Percentiles rank a stretch among this genome's conserved stretches.
These are phyloP conservation scores for Leccinum broughii DNA, from an alignment of 768 basidiomycete genomes.

Conservation along the genomic window DNA sequence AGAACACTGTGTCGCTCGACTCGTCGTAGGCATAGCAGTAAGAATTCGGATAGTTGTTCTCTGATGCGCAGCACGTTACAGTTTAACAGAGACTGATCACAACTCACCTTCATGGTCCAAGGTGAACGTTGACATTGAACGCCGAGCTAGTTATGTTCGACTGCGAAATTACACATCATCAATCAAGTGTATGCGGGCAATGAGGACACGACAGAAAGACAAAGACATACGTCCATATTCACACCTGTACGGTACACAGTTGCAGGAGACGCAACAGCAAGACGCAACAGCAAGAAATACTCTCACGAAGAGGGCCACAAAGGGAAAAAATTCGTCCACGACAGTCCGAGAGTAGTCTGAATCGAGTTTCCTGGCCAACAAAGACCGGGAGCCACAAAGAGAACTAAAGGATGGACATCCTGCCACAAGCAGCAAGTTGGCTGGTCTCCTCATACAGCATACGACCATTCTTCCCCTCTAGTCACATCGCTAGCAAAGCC, in stretches of 20 bases:
- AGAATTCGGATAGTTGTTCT: too few species aligned
- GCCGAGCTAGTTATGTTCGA: not conserved
- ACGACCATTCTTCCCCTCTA: not conserved
- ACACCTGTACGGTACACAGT: not conserved
- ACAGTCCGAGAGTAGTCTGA: slow-evolving; percentile 38
- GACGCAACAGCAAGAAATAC: not conserved
- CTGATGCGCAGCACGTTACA: too few species aligned
- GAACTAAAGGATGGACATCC: slow-evolving; percentile 27
- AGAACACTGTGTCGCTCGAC: slow-evolving; percentile 43
- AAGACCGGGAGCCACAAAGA: slow-evolving; percentile 27
- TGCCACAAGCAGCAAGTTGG: not conserved
- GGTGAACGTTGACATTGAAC: not conserved
- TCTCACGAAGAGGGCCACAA: slow-evolving; percentile 20
- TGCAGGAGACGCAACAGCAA: too few species aligned
- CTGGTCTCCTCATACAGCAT: slow-evolving; percentile 18
- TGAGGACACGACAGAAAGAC: not conserved
- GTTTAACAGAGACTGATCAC: too few species aligned
- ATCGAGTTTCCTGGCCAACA: slow-evolving; percentile 29
- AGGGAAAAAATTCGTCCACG: not conserved
- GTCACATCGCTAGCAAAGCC: slow-evolving; percentile 1
- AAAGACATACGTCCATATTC: not conserved
- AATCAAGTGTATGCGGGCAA: too few species aligned
- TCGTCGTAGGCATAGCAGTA: slow-evolving; percentile 58
- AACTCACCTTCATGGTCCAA: too few species aligned
- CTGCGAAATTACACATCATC: not conserved